Conservation (phyloP, 1,139 yeast species). For the Hansenula lynferdii region DNA sequence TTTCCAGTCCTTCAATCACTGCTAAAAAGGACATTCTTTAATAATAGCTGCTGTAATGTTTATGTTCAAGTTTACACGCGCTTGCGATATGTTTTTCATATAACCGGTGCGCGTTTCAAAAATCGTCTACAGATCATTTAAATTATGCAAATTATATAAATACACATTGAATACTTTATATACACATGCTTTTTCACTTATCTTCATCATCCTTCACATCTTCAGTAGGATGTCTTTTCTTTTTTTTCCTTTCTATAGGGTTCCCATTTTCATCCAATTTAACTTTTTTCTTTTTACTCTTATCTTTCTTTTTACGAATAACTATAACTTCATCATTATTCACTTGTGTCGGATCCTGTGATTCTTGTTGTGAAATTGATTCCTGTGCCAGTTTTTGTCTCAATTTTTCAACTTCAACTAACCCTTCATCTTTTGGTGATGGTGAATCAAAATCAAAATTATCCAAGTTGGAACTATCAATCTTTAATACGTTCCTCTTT, state of each 20-base stretch:
- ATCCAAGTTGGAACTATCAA: constrained; percentile 59
- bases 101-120: too few relatives aligned
- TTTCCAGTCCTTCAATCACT: constrained; percentile 32
- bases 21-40: constrained; percentile 41
- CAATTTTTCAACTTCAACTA: constrained; percentile 47
- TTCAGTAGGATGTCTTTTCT: constrained; percentile 14
- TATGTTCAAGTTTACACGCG: too few relatives aligned
- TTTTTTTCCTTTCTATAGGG: constrained; percentile 27
- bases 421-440: constrained; percentile 31
- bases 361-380: constrained; percentile 10
- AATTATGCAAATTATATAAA: too few relatives aligned
- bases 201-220: too few relatives aligned
- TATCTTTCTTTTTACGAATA: constrained; percentile 29
- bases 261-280: constrained; percentile 19
- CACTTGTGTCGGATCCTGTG: too few relatives aligned
- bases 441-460: constrained; percentile 47
- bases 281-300: constrained; percentile 18
- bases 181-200: too few relatives aligned
- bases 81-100: too few relatives aligned
- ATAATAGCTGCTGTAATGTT: too few relatives aligned
- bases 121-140: too few relatives aligned
- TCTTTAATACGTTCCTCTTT: constrained; percentile 34
- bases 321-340: constrained; percentile 30
- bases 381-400: constrained; percentile 38
- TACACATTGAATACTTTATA: too few relatives aligned